These are phyloP conservation scores for Drosera spatulata DNA, from an alignment of 179 eudicot genomes.

Conservation along the genomic window DNA sequence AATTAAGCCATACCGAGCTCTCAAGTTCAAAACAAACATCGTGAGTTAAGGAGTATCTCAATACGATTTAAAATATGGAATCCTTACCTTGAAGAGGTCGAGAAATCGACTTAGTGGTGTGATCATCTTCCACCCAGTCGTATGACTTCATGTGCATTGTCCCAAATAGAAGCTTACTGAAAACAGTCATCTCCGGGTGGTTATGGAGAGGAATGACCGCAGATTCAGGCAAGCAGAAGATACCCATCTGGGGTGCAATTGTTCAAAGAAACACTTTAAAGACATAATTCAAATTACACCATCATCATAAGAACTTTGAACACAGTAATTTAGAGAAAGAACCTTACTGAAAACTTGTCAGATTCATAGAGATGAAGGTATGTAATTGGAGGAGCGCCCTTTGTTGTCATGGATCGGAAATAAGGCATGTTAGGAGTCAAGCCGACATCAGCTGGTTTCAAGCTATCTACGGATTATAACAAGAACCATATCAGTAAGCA, in stretches of 20 bases:
- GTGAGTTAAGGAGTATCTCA: too few species aligned
- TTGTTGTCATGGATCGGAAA: constrained; percentile 26
- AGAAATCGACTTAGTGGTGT: constrained; percentile 4
- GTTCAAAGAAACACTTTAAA: too few species aligned
- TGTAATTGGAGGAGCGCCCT: constrained; percentile 39
- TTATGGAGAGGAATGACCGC: constrained; percentile 79
- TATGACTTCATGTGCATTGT: constrained; percentile 72
- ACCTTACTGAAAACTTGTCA: constrained; percentile 69
- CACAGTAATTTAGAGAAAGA: constrained; percentile 1
- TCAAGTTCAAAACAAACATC: too few species aligned
- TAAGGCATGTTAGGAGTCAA: constrained; percentile 46
- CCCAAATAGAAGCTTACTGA: constrained; percentile 81
- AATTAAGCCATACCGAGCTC: too few species aligned
- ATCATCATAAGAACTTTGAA: background rate
- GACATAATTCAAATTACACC: background rate
- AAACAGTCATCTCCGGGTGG: constrained; percentile 91
- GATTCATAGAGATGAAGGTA: constrained; percentile 60
- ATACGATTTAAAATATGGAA: background rate
- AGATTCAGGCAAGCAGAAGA: constrained; percentile 83
- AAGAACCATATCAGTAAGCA: background rate
- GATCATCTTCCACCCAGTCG: constrained; percentile 43
- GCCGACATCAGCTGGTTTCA: constrained; percentile 56
- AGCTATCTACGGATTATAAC: constrained; percentile 29
- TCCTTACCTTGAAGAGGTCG: constrained; percentile 22
- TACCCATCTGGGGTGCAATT: constrained; percentile 54